Conservation (phyloP, 2,329 filamentous ascomycete species). For the Madurella mycetomatis region DNA sequence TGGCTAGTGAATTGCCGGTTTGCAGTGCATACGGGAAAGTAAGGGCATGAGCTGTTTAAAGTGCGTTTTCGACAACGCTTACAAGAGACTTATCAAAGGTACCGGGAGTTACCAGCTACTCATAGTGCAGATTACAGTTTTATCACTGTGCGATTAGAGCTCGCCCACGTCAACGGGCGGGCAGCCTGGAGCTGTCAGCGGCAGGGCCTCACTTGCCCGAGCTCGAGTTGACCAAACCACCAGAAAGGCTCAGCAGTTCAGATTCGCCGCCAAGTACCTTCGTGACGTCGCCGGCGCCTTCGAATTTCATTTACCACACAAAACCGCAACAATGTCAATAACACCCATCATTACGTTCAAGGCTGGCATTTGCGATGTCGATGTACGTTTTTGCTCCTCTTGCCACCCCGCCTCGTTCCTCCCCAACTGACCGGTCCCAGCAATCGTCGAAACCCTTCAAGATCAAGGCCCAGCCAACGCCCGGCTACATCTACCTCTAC, state of each 20-base stretch:
- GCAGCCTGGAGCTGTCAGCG: slow-evolving; percentile 1
- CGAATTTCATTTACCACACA: not conserved
- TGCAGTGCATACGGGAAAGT: no score
- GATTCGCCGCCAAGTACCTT: not conserved
- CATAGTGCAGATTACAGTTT: not conserved
- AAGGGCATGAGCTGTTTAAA: no score
- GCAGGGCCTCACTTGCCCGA: no score
- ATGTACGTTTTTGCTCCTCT: slow-evolving; percentile 53
- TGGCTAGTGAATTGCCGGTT: no score
- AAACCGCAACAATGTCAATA: slow-evolving; percentile 62
- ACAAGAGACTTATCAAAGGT: not conserved
- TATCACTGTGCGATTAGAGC: not conserved
- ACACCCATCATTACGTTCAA: slow-evolving; percentile 91
- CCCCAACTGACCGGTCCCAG: slow-evolving; percentile 29
- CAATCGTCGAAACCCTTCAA: slow-evolving; percentile 58
- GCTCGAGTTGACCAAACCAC: not conserved
- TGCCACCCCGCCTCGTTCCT: not conserved
- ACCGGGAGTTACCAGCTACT: not conserved
- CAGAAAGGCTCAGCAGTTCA: not conserved
- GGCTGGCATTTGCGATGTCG: slow-evolving; percentile 81
- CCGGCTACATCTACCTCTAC: slow-evolving; percentile 90
- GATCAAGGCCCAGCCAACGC: slow-evolving; percentile 66
- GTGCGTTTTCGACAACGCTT: not conserved
- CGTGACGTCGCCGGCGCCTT: not conserved
- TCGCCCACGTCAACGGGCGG: slow-evolving; percentile 15